Percentiles rank a stretch among this genome's conserved stretches.
phyloP scores from a whole-genome alignment of 2,329 filamentous ascomycete genomes.

The Dryadomyces sulphureus region DNA sequence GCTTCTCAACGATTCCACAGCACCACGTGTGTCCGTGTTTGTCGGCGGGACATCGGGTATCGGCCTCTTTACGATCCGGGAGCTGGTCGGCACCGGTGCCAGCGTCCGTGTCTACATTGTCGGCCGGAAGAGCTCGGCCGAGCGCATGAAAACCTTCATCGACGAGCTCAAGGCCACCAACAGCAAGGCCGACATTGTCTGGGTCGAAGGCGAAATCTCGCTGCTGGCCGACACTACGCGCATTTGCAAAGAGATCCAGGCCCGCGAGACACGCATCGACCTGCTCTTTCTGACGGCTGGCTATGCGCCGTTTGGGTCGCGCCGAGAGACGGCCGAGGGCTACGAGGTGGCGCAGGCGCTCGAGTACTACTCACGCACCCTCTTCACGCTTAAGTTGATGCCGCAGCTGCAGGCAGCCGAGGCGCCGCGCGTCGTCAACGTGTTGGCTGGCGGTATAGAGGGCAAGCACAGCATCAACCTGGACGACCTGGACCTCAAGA shows the following conservation, averaged over 20 bases:
- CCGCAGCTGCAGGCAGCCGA: slow-evolving; percentile 20
- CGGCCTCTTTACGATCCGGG: slow-evolving; percentile 23
- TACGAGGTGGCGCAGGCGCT: slow-evolving; percentile 11
- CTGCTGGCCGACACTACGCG: slow-evolving; percentile 26
- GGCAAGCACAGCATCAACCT: slow-evolving; percentile 12
- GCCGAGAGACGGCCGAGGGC: slow-evolving; percentile 9
- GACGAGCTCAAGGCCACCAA: slow-evolving; percentile 21
- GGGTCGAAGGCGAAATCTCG: slow-evolving; percentile 26
- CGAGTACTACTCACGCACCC: slow-evolving; percentile 28
- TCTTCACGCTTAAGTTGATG: slow-evolving; percentile 24
- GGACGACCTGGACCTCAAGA: slow-evolving; percentile 21
- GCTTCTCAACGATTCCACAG: slow-evolving; percentile 21
- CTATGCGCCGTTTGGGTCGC: slow-evolving; percentile 24
- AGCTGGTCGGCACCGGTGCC: slow-evolving; percentile 20
- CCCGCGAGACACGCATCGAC: slow-evolving; percentile 23
- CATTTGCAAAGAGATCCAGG: slow-evolving; percentile 23
- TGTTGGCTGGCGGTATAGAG: slow-evolving; percentile 20
- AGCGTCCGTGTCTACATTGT: slow-evolving; percentile 26
- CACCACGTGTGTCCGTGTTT: slow-evolving; percentile 25
- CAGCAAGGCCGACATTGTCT: slow-evolving; percentile 24
- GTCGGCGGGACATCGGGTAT: slow-evolving; percentile 31
- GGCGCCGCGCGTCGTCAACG: slow-evolving; percentile 19
- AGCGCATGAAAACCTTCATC: slow-evolving; percentile 18
- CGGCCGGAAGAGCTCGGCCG: slow-evolving; percentile 23
- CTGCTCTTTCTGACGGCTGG: slow-evolving; percentile 28